phyloP scores from a whole-genome alignment of 805 yeast species.

The Candida nemodendra region DNA sequence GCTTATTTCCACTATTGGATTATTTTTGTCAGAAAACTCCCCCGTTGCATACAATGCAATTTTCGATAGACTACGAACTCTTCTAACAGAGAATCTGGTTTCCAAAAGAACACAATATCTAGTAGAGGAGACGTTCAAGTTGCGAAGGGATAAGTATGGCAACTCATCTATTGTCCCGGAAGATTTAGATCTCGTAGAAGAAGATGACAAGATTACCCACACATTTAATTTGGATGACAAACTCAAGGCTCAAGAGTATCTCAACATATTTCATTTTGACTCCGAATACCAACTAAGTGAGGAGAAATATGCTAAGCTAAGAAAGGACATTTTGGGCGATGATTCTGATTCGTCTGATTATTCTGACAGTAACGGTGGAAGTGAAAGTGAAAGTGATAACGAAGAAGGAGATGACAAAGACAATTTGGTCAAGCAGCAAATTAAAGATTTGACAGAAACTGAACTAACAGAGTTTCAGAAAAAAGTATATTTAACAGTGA shows the following conservation, averaged over 20 bases:
- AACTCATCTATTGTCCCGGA: slow-evolving; percentile 39
- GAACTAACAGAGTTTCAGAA: slow-evolving; percentile 66
- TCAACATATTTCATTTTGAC: slow-evolving; percentile 53
- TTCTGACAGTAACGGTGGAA: slow-evolving; percentile 21
- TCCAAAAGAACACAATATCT: slow-evolving; percentile 41
- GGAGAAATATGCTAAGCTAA: slow-evolving; percentile 42
- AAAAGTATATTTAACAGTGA: slow-evolving; percentile 73
- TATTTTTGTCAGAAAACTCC: slow-evolving; percentile 41
- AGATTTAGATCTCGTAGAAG: slow-evolving; percentile 61
- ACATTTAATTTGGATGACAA: slow-evolving; percentile 52
- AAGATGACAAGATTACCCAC: slow-evolving; percentile 60
- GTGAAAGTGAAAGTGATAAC: slow-evolving; percentile 26
- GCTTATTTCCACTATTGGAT: slow-evolving; percentile 54
- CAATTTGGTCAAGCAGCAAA: slow-evolving; percentile 27
- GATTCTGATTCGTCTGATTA: slow-evolving; percentile 18
- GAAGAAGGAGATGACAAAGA: slow-evolving; percentile 21
- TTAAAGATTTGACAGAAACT: slow-evolving; percentile 69
- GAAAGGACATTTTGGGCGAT: slow-evolving; percentile 46
- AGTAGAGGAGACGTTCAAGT: slow-evolving; percentile 51
- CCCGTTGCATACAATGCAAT: slow-evolving; percentile 35
- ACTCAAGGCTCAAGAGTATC: slow-evolving; percentile 42
- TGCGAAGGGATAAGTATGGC: slow-evolving; percentile 44
- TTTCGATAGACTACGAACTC: slow-evolving; percentile 57
- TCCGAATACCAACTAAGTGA: slow-evolving; percentile 50
- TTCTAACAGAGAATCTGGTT: slow-evolving; percentile 56